Conservation (phyloP, 2,329 filamentous ascomycete species). For the Microdochium paspali region DNA sequence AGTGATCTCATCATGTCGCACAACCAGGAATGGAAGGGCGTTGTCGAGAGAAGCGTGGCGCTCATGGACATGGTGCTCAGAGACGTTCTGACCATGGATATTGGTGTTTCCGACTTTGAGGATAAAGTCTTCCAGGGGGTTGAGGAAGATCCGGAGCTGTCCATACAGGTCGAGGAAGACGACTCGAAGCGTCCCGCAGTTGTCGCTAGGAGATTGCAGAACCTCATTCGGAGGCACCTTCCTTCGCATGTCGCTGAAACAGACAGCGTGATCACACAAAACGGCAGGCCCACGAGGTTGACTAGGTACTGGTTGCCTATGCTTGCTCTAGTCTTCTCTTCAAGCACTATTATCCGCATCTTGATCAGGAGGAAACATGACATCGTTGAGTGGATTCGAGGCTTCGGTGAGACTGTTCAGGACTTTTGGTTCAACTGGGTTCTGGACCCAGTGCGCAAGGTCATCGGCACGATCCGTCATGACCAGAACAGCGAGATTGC, state of each 20-base stretch:
- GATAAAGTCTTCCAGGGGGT: constrained; percentile 56
- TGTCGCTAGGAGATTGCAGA: constrained; percentile 57
- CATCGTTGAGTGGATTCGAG: constrained; percentile 69
- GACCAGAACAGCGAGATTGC: constrained; percentile 89
- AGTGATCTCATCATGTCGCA: constrained; percentile 33
- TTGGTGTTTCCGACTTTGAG: constrained; percentile 54
- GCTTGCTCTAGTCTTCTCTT: constrained; percentile 63
- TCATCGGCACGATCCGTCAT: constrained; percentile 87
- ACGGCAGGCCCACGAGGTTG: constrained; percentile 66
- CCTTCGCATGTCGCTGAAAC: constrained; percentile 56
- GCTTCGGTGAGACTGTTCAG: constrained; percentile 67
- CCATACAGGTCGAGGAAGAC: constrained; percentile 39
- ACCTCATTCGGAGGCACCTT: constrained; percentile 59
- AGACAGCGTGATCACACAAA: constrained; percentile 42
- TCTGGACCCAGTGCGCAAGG: constrained; percentile 69
- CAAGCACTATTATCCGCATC: constrained; percentile 76
- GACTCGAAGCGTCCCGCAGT: constrained; percentile 41
- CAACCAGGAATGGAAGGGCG: constrained; percentile 52
- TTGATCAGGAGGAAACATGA: constrained; percentile 66
- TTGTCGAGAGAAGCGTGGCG: constrained; percentile 70
- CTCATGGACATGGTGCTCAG: constrained; percentile 79
- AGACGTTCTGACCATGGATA: constrained; percentile 57
- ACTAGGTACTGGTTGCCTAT: constrained; percentile 86
- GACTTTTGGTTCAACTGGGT: constrained; percentile 99
- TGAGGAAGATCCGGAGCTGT: constrained; percentile 50